Conservation (phyloP, 345 rosid genomes). For the Camelina laxa region DNA sequence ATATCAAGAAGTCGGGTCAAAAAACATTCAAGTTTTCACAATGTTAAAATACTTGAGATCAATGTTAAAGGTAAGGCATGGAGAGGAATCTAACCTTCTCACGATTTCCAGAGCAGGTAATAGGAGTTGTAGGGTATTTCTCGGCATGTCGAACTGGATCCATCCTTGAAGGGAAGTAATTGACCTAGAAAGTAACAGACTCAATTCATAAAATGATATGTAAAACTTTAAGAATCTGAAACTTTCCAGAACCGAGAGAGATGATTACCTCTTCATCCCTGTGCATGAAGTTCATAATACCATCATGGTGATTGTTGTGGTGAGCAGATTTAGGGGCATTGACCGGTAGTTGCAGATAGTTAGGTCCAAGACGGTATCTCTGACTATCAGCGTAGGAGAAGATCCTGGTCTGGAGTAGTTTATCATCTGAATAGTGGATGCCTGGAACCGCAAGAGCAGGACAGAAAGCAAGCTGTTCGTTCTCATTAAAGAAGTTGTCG, state of each 20-base stretch:
- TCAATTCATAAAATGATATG: slow-evolving; percentile 3
- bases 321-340: slow-evolving; percentile 96
- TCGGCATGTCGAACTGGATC: slow-evolving; percentile 84
- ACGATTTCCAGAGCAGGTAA: slow-evolving; percentile 68
- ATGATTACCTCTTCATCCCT: slow-evolving; percentile 83
- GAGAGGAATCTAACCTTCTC: slow-evolving; percentile 62
- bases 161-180: slow-evolving; percentile 92
- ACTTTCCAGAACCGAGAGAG: slow-evolving; percentile 8
- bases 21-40: not conserved
- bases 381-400: slow-evolving; percentile 95
- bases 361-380: slow-evolving; percentile 98
- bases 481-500: slow-evolving; percentile 93
- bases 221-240: not conserved
- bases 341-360: slow-evolving; percentile 90
- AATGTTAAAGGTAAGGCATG: not conserved
- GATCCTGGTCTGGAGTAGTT: slow-evolving; percentile 82
- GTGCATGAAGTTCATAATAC: slow-evolving; percentile 93
- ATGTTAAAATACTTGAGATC: slow-evolving; percentile 4
- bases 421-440: slow-evolving; percentile 83
- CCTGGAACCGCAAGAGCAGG: slow-evolving; percentile 97
- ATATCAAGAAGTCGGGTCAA: slow-evolving; percentile 28
- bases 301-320: slow-evolving; percentile 94
- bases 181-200: slow-evolving; percentile 56
- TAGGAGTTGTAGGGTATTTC: slow-evolving; percentile 60
- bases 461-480: slow-evolving; percentile 94